Evolutionary conservation across 805 yeast genomes (phyloP).

Genomic region (Starmera dryadoides): DNA sequence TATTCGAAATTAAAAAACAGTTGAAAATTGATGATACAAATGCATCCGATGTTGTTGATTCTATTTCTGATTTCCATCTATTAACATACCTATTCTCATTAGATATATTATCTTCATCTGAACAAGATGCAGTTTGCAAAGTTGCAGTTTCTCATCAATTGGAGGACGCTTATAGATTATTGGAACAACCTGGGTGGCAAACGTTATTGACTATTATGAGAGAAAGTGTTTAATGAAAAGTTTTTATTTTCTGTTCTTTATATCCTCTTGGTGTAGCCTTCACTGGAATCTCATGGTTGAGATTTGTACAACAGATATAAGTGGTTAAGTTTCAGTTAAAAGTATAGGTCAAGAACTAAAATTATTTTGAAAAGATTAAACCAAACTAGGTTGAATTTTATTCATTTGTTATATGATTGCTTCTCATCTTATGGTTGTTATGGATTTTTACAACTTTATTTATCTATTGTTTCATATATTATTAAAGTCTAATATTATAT

Average conservation of each 20-base stretch:
- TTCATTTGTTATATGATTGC: no score
- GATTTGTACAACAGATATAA: no score
- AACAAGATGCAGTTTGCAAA: slow-evolving; percentile 39
- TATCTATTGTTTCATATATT: no score
- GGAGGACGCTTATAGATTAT: slow-evolving; percentile 41
- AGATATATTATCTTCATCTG: slow-evolving; percentile 51
- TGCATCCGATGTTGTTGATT: slow-evolving; percentile 23
- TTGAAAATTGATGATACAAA: slow-evolving; percentile 29
- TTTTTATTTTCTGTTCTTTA: no score
- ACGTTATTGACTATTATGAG: slow-evolving; percentile 54
- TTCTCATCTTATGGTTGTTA: no score
- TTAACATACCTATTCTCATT: slow-evolving; percentile 49
- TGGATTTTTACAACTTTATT: no score
- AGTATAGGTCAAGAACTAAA: no score
- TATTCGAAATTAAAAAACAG: slow-evolving; percentile 43
- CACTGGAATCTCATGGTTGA: no score
- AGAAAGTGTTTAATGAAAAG: slow-evolving; percentile 19
- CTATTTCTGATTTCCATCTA: slow-evolving; percentile 70
- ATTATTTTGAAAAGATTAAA: no score
- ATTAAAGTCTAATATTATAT: no score
- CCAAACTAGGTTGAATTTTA: no score
- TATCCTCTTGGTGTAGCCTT: no score
- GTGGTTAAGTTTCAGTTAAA: not conserved
- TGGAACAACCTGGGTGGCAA: slow-evolving; percentile 74
- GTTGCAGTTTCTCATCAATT: slow-evolving; percentile 36